A percentile compares a stretch with the other conserved stretches of the same genome.
Conservation (phyloP, 2,329 filamentous ascomycete species). For the Conoideocrella luteorostrata region DNA sequence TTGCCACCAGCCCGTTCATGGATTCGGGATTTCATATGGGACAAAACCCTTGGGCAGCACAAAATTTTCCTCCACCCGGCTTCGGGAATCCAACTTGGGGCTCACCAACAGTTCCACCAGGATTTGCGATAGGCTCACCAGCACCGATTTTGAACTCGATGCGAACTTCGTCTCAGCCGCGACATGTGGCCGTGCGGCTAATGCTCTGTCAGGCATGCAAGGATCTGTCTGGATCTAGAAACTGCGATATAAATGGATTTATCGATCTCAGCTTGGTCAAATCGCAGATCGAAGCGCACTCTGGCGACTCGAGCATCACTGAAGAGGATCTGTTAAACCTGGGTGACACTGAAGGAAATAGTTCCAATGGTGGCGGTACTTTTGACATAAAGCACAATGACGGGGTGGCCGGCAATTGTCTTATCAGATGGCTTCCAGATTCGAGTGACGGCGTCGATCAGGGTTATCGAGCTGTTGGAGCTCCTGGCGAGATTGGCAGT, state of each 20-base stretch:
- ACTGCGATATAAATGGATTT: conserved; percentile 53
- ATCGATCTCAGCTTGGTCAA: conserved; percentile 64
- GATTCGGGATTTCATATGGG: conserved; percentile 32
- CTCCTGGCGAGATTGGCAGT: conserved; percentile 65
- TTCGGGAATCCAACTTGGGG: conserved; percentile 36
- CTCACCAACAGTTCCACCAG: conserved; percentile 25
- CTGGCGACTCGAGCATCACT: conserved; percentile 27
- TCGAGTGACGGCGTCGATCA: conserved; percentile 34
- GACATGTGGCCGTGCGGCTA: conserved; percentile 62
- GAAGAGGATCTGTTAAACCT: conserved; percentile 71
- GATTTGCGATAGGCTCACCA: conserved; percentile 28
- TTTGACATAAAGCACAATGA: conserved; percentile 61
- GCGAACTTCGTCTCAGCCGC: conserved; percentile 43
- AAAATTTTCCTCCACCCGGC: conserved; percentile 38
- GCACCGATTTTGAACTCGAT: conserved; percentile 21
- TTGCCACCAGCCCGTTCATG: conserved; percentile 35
- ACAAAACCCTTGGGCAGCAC: conserved; percentile 38
- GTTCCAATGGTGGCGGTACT: conserved; percentile 81
- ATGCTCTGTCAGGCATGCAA: conserved; percentile 76
- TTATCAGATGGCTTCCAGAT: conserved; percentile 52
- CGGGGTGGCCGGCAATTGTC: conserved; percentile 28
- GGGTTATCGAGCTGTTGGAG: conserved; percentile 41
- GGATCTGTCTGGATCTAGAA: conserved; percentile 36
- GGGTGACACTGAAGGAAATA: conserved; percentile 84
- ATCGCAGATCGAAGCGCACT: conserved; percentile 55